Base-by-base conservation (phyloP, 768 basidiomycete species). In the Boletales sp. region DNA sequence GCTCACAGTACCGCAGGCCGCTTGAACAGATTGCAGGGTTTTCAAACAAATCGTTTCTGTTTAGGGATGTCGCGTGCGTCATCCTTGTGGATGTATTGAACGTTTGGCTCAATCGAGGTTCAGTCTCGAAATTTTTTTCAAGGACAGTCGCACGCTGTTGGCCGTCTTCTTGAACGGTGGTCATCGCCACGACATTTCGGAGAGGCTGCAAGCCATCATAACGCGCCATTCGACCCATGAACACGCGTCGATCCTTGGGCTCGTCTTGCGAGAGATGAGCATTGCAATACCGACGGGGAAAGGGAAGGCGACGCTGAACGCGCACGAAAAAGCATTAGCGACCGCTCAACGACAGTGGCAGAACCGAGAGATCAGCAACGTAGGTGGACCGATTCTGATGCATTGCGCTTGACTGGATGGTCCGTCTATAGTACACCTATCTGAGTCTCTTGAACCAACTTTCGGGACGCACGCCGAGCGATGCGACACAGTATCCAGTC, bases 401-500 rank as follows among this genome's bases (percentile, higher is more conserved):
- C 4, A 17, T 36, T 31, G 15, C 29, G 31, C 6, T 12, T 34
- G 36, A 58, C 15, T 17, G 43, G 40, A 43, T 13, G 18, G 17
- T 18, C 3, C 0, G 4, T 31, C 48, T 11, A 39, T 5, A 94
- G 92, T 95, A 91, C 65, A 86, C 89, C 1, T 95, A 94, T 66
- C 69, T 95, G 43, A 86, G 88, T 53, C 82, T 97, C 48, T 71
- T 97, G 47, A 97, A 97, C 58, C 92, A 95, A 64, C 79, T 90
- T 18, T 94, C 94, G 4, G 93, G 94, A 38, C 80, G 94, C 18
- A 97, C 94, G 4, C 92, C 93, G 1, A 92, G 87, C 61, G 94
- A 97, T 71, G 91, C 94, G 10, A 95, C 94, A 0, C 92, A 94
- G 58, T 97, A 94, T 68, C 94, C 93, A 0, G 82, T 95, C 8